These are phyloP conservation scores for Metarhizium robertsii DNA, from an alignment of 2,329 filamentous ascomycete genomes.

Conservation along the genomic window DNA sequence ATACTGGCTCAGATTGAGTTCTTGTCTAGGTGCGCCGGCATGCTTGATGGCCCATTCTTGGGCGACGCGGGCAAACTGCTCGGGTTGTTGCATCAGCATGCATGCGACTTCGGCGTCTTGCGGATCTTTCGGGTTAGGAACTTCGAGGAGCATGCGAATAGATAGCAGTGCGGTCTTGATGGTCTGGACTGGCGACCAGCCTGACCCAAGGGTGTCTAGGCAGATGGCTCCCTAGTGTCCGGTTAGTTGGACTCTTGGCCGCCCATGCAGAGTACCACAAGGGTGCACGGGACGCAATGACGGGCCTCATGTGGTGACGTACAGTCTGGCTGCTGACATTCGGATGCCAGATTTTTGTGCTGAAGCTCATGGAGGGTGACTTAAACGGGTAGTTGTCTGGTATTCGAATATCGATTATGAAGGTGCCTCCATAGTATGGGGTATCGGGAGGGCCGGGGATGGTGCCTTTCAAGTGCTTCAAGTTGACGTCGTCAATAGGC, in stretches of 20 bases:
- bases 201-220: constrained; percentile 78
- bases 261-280: not conserved
- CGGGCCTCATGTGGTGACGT: constrained; percentile 23
- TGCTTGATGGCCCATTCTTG: constrained; percentile 84
- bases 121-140: constrained; percentile 89
- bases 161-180: constrained; percentile 94
- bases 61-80: constrained; percentile 71
- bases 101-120: constrained; percentile 92
- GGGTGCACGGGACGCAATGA: not conserved
- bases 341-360: constrained; percentile 93
- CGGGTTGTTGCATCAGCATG: constrained; percentile 74
- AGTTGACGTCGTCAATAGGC: constrained; percentile 54
- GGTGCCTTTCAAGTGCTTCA: constrained; percentile 74
- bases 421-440: constrained; percentile 83
- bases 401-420: constrained; percentile 75
- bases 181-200: constrained; percentile 93
- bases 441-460: constrained; percentile 87
- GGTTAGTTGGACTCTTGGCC: not conserved
- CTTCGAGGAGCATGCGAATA: constrained; percentile 84
- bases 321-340: constrained; percentile 94
- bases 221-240: constrained; percentile 78
- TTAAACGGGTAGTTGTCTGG: constrained; percentile 89
- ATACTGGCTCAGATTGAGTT: constrained; percentile 28
- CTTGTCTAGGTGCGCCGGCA: constrained; percentile 59
- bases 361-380: constrained; percentile 82